phyloP scores from a whole-genome alignment of 1,284 basidiomycete genomes.

The Rhodotorula sp. region DNA sequence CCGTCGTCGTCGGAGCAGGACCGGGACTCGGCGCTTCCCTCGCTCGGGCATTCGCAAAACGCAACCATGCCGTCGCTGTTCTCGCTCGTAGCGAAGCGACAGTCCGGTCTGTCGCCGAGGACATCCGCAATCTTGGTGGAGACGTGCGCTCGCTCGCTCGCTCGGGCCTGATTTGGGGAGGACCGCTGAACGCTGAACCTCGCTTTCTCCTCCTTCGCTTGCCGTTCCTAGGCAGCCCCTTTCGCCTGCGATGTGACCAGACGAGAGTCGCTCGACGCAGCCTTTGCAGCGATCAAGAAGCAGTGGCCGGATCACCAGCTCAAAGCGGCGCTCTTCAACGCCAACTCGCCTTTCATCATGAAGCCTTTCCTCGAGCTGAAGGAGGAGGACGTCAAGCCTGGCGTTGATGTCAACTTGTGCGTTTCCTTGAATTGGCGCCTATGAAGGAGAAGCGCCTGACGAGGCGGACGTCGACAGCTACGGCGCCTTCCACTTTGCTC shows the following conservation, averaged over 20 bases:
- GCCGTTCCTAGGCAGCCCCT: constrained; percentile 9
- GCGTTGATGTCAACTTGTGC: constrained; percentile 30
- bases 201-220: too few species aligned
- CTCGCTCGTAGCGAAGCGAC: constrained; percentile 15
- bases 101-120: constrained; percentile 3
- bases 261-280: constrained; percentile 9
- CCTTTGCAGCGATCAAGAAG: constrained; percentile 24
- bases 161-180: background rate
- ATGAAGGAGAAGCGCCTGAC: background rate
- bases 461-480: background rate
- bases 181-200: background rate
- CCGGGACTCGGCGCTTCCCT: constrained; percentile 27
- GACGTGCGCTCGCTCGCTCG: constrained; percentile 9
- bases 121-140: constrained; percentile 16
- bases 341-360: constrained; percentile 26
- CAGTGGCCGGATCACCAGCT: constrained; percentile 25
- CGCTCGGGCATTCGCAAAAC: constrained; percentile 10
- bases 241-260: constrained; percentile 33
- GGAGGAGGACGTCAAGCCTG: constrained; percentile 16
- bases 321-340: constrained; percentile 33
- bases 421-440: background rate
- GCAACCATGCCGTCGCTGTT: constrained; percentile 20
- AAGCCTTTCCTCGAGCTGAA: constrained; percentile 36
- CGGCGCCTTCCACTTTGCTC: constrained; percentile 37
- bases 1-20: constrained; percentile 31